Evolutionary conservation across 441 rosid genomes (phyloP), one percentile per base, ranked within the genome.

Genomic region (Daphne laureola): DNA sequence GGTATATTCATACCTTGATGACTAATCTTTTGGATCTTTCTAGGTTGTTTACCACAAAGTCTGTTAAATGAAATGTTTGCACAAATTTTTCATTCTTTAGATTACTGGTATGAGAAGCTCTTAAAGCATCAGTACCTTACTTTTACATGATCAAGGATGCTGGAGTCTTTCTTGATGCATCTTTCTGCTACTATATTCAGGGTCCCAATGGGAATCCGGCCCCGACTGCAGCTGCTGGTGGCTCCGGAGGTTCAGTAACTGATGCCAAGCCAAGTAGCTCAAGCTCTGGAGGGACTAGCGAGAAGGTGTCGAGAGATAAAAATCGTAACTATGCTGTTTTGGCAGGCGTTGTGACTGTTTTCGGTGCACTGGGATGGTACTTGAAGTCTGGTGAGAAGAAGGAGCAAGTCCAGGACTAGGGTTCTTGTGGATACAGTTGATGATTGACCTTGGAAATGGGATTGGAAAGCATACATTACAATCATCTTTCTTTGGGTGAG

Each of bases 281-380:
- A 14, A 62, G 79, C 15, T 56, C 79, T 7, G 70, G 89, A 35
- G 65, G 67, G 40, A 68, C 97, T 1, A 56, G 83, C 3, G 78
- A 76, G 23, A 92, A 77, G 54, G 83, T 74, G 56, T 92, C 96
- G 2, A 76, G 79, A 3, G 97, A 84, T 73, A 84, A 82, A 62
- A 18, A 73, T 80, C 63, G 81, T 40, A 93, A 90, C 72, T 87
- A 90, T 54, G 97, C 93, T 0, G 95, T 90, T 17, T 35, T 83
- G 17, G 97, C 95, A 0, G 96, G 96, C 35, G 64, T 73, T 9
- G 48, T 84, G 53, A 74, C 99, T 3, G 55, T 50, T 13, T 17
- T 78, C 12, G 94, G 82, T 62, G 86, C 90, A 18, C 50, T 87
- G 31, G 97, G 99, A 51, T 90, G 97, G 99, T 93, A 90, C 71